These are phyloP conservation scores for Paraphoma sp. DNA, from an alignment of 2,329 filamentous ascomycete species.

Conservation along the genomic window DNA sequence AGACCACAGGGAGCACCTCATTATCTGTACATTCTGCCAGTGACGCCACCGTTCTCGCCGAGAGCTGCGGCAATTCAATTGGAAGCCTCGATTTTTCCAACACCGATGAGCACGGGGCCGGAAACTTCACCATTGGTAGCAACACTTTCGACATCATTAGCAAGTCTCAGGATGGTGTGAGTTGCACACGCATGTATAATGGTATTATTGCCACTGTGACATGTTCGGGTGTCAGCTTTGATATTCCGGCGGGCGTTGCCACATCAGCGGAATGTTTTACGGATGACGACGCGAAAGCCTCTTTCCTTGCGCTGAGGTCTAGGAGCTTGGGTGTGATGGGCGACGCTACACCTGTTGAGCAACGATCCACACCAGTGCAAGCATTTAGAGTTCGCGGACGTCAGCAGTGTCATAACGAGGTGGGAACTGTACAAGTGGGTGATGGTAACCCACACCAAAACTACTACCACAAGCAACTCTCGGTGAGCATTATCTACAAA, in stretches of 20 bases:
- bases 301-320: background rate
- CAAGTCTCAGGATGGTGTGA: slow-evolving; percentile 1
- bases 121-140: slow-evolving; percentile 1
- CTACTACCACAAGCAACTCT: slow-evolving; percentile 6
- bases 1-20: slow-evolving; percentile 4
- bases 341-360: background rate
- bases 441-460: slow-evolving; percentile 8
- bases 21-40: background rate
- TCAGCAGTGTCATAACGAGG: background rate
- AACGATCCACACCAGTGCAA: background rate
- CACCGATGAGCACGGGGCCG: slow-evolving; percentile 4
- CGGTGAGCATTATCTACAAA: slow-evolving; percentile 3
- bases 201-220: slow-evolving; percentile 1
- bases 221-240: slow-evolving; percentile 1
- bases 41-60: background rate
- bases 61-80: slow-evolving; percentile 1
- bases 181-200: slow-evolving; percentile 4
- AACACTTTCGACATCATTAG: slow-evolving; percentile 1
- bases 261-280: slow-evolving; percentile 4
- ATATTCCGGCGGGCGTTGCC: slow-evolving; percentile 1
- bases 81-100: slow-evolving; percentile 5
- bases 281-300: background rate
- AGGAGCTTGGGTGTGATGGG: background rate
- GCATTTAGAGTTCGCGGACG: background rate
- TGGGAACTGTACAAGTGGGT: background rate